phyloP scores from a whole-genome alignment of 1,284 basidiomycete species.

The Chondrostereum purpureum region DNA sequence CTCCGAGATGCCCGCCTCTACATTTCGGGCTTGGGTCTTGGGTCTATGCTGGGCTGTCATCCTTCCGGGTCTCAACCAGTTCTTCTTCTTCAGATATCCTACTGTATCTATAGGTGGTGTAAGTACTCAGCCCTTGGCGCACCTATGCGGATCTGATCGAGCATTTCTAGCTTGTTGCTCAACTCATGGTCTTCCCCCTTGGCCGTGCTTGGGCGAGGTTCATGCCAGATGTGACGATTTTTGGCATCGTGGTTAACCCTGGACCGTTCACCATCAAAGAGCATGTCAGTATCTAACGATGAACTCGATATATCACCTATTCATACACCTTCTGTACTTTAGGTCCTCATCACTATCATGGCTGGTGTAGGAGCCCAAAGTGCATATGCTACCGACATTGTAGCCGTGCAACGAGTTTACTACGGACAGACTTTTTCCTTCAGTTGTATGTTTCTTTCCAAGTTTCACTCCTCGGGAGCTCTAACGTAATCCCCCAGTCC shows the following conservation, averaged over 20 bases:
- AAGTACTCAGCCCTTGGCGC: constrained; percentile 15
- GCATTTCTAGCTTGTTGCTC: constrained; percentile 37
- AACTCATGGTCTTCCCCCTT: constrained; percentile 52
- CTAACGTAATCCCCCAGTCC: constrained; percentile 22
- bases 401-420: constrained; percentile 68
- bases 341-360: constrained; percentile 62
- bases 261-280: constrained; percentile 77
- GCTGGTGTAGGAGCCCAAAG: constrained; percentile 52
- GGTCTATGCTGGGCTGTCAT: constrained; percentile 46
- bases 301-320: not conserved
- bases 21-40: constrained; percentile 53
- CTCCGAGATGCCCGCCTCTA: constrained; percentile 50
- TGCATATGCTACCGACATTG: constrained; percentile 70
- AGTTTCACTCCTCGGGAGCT: not conserved
- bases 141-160: not conserved
- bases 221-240: constrained; percentile 43
- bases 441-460: constrained; percentile 18
- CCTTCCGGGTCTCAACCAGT: constrained; percentile 51
- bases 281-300: constrained; percentile 32
- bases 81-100: constrained; percentile 58
- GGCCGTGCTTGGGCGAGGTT: constrained; percentile 42
- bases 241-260: constrained; percentile 45
- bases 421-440: constrained; percentile 36
- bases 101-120: constrained; percentile 35
- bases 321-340: constrained; percentile 4